Evolutionary conservation across 768 basidiomycete species (phyloP).

Genomic region (Amylocystis lapponica): DNA sequence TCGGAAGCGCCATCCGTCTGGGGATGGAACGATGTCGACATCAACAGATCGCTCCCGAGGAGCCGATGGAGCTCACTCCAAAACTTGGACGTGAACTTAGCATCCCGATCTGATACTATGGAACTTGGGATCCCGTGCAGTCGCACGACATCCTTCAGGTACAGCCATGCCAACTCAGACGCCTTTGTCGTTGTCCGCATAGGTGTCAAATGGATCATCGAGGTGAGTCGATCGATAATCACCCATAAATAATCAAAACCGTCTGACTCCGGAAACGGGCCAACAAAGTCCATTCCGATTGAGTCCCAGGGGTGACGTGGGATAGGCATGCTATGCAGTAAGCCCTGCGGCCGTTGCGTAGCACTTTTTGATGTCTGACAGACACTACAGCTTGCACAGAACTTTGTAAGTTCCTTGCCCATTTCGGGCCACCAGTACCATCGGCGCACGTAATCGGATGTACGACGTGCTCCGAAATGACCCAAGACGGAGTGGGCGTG

Average conservation of each 20-base stretch:
- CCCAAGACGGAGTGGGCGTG: too few species aligned
- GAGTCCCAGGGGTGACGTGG: too few species aligned
- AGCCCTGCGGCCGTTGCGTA: too few species aligned
- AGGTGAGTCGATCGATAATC: constrained; percentile 18
- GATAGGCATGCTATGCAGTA: too few species aligned
- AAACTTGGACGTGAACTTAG: constrained; percentile 32
- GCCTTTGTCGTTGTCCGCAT: constrained; percentile 9
- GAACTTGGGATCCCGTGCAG: constrained; percentile 19
- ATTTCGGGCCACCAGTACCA: too few species aligned
- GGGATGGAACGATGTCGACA: constrained; percentile 28
- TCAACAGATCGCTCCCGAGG: constrained; percentile 15
- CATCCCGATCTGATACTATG: constrained; percentile 26
- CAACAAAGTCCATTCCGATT: constrained; percentile 41
- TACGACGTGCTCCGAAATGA: too few species aligned
- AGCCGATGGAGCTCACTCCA: constrained; percentile 22
- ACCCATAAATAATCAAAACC: constrained; percentile 23
- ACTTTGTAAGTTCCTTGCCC: too few species aligned
- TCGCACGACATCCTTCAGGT: constrained; percentile 11
- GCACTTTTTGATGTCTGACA: too few species aligned
- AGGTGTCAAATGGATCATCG: constrained; percentile 13
- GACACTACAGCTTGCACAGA: too few species aligned
- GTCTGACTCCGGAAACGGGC: constrained; percentile 24
- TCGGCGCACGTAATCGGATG: too few species aligned
- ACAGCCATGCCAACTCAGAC: constrained; percentile 13
- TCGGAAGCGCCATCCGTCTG: constrained; percentile 25